Conservation (phyloP, 1,284 basidiomycete species). For the Naganishia liquefaciens region DNA sequence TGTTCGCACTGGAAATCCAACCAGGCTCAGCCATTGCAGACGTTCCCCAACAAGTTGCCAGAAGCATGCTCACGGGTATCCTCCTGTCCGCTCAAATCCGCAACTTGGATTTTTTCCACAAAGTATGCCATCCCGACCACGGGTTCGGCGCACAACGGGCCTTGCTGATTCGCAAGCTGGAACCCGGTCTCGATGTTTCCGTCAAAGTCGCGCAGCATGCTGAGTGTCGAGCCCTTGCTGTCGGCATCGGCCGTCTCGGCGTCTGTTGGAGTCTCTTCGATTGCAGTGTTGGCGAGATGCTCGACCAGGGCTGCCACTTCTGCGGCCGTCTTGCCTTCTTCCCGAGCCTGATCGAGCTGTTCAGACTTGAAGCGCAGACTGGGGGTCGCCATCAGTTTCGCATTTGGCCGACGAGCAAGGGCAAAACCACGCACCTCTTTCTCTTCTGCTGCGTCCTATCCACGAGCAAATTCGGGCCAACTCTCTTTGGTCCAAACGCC, state of each 20-base stretch:
- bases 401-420: not conserved
- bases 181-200: slow-evolving; percentile 88
- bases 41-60: too few relatives aligned
- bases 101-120: slow-evolving; percentile 67
- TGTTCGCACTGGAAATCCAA: slow-evolving; percentile 60
- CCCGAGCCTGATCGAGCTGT: slow-evolving; percentile 47
- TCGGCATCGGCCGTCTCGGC: slow-evolving; percentile 46
- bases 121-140: slow-evolving; percentile 92
- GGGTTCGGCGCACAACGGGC: slow-evolving; percentile 92
- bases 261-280: slow-evolving; percentile 32
- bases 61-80: slow-evolving; percentile 62
- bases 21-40: too few relatives aligned
- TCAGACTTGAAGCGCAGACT: slow-evolving; percentile 45
- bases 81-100: slow-evolving; percentile 60
- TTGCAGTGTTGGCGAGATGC: slow-evolving; percentile 34
- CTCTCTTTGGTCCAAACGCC: slow-evolving; percentile 86
- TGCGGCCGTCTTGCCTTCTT: slow-evolving; percentile 48
- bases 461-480: slow-evolving; percentile 83
- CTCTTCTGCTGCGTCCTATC: slow-evolving; percentile 58
- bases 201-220: slow-evolving; percentile 64
- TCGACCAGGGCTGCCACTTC: slow-evolving; percentile 47
- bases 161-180: slow-evolving; percentile 89
- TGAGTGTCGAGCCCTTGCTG: slow-evolving; percentile 30
- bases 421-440: slow-evolving; percentile 47
- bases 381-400: not conserved